These are phyloP conservation scores for Thalassiosira mediterranea DNA, from an alignment of 352 stramenopile species.

Conservation along the genomic window DNA sequence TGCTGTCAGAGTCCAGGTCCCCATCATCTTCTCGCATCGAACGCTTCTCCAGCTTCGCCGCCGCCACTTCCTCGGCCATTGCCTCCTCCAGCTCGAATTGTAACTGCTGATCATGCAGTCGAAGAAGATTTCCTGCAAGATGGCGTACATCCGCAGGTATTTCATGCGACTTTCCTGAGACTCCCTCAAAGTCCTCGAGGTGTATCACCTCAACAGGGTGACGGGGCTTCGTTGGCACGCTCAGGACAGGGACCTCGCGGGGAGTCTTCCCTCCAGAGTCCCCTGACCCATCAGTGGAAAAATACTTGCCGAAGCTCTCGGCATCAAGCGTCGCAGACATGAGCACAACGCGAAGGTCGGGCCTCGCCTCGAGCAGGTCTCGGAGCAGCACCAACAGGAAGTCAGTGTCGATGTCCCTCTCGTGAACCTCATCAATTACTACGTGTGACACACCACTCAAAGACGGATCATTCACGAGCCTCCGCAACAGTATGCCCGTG, in stretches of 20 bases:
- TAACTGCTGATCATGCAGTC: constrained; percentile 35
- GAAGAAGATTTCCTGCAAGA: constrained; percentile 21
- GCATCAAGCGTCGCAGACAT: constrained; percentile 82
- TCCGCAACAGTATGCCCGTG: constrained; percentile 63
- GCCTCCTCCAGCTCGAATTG: constrained; percentile 41
- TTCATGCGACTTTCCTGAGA: not conserved
- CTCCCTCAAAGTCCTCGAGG: constrained; percentile 25
- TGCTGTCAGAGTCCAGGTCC: constrained; percentile 9
- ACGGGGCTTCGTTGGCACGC: constrained; percentile 22
- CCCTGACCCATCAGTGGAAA: not conserved
- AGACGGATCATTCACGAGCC: constrained; percentile 67
- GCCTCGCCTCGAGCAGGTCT: constrained; percentile 21
- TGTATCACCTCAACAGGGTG: constrained; percentile 30
- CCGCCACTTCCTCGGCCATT: constrained; percentile 17
- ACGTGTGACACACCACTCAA: constrained; percentile 81
- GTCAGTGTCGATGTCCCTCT: constrained; percentile 92
- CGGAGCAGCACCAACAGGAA: constrained; percentile 91
- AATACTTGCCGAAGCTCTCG: constrained; percentile 62
- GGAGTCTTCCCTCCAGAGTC: not conserved
- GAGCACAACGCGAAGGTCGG: constrained; percentile 85
- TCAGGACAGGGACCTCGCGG: constrained; percentile 22
- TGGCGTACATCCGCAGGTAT: constrained; percentile 13
- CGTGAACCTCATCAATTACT: constrained; percentile 93
- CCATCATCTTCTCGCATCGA: constrained; percentile 24
- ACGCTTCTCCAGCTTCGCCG: constrained; percentile 11